Base-by-base conservation (phyloP, 495 filamentous ascomycete species). In the Tuber umbilicatum region DNA sequence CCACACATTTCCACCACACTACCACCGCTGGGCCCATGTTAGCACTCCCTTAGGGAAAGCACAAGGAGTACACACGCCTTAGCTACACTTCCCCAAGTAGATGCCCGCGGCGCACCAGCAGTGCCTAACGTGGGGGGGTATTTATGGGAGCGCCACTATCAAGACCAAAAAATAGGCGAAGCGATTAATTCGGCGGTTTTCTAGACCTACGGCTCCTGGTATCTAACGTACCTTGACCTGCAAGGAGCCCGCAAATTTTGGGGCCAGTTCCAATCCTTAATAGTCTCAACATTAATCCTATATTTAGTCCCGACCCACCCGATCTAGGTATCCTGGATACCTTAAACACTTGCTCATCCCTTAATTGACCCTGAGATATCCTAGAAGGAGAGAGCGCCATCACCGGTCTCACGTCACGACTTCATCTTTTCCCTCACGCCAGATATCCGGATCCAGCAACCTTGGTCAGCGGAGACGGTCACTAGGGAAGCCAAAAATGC, bases 251-350 rank as follows among this genome's bases (percentile, higher is more conserved):
- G 0, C 1, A 80, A 21, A 27, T 81, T 77, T 10, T 82, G 79
- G 1, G 74, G 60, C 27, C 77, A 72, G 27, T 73, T 75, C 16
- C 70, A 14, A 17, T 73, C 79, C 37, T 14, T 47, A 40, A 81
- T 72, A 0, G 80, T 74, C 31, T 79, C 73, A 16, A 82, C 69
- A n/a, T 76, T 50, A 35, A 76, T 60, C 9, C 88, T 88, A 79
- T 88, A 89, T 74, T 86, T 85, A 55, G 84, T 86, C 79, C 86
- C 81, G 2, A 87, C 87, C 82, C 88, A 90, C 7, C 86, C 86
- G 73, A 79, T 81, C 77, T 86, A 81, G 0, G 83, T 0, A 83
- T 83, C 74, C 81, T 82, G 17, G 74, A 80, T 16, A 83, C 45
- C 9, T 85, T 85, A 41, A 85, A 80, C 21, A 88, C 84, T 85